Evolutionary conservation across 768 basidiomycete genomes (phyloP).

Genomic region (Boletus rufocinnamomeus): DNA sequence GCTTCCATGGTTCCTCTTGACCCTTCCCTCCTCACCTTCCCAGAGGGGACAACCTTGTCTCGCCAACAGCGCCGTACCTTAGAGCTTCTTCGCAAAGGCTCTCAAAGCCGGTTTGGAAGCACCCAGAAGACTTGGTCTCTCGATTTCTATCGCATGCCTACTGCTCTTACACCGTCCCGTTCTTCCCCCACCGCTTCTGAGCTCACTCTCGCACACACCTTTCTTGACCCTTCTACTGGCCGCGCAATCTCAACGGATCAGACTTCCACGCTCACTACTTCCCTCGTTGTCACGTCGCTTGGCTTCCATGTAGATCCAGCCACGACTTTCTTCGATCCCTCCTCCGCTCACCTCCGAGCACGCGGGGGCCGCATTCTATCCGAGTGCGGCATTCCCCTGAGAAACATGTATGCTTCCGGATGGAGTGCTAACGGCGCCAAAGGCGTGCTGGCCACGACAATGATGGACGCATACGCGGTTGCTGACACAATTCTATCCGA

Average conservation of each 20-base stretch:
- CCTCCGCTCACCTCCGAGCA: slow-evolving; percentile 57
- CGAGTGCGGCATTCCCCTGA: slow-evolving; percentile 39
- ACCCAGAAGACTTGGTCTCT: slow-evolving; percentile 76
- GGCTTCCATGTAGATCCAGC: slow-evolving; percentile 78
- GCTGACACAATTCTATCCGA: slow-evolving; percentile 73
- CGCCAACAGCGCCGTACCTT: slow-evolving; percentile 69
- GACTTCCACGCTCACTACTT: slow-evolving; percentile 56
- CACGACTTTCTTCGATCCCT: slow-evolving; percentile 58
- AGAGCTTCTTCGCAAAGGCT: slow-evolving; percentile 66
- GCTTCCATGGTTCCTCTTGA: slow-evolving; percentile 68
- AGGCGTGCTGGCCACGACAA: slow-evolving; percentile 89
- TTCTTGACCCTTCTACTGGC: slow-evolving; percentile 48
- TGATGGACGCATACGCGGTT: slow-evolving; percentile 87
- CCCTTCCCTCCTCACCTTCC: slow-evolving; percentile 42
- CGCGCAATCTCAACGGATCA: slow-evolving; percentile 58
- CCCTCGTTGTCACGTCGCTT: slow-evolving; percentile 83
- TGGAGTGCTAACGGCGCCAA: slow-evolving; percentile 93
- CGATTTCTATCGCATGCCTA: slow-evolving; percentile 79
- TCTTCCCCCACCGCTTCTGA: slow-evolving; percentile 32
- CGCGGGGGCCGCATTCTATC: slow-evolving; percentile 51
- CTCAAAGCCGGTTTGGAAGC: slow-evolving; percentile 48
- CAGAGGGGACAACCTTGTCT: slow-evolving; percentile 41
- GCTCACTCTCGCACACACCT: slow-evolving; percentile 63
- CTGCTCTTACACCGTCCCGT: slow-evolving; percentile 38
- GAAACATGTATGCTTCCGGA: slow-evolving; percentile 85